Evolutionary conservation across 768 basidiomycete species (phyloP).

Genomic region (Termitomyces sp.): DNA sequence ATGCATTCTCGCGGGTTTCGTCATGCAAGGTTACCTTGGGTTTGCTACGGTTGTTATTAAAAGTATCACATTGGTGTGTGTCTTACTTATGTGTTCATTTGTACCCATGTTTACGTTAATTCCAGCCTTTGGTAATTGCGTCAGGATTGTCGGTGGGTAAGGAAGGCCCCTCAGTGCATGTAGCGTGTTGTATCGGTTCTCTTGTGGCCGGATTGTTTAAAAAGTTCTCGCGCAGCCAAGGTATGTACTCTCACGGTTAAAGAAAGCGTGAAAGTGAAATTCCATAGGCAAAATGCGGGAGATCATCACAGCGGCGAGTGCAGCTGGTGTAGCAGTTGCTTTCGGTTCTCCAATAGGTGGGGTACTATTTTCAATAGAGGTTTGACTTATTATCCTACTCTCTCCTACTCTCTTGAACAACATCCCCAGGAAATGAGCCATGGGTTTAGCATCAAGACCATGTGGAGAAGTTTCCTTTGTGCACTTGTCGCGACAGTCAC

Average conservation of each 20-base stretch:
- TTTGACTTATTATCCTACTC: conserved; percentile 19
- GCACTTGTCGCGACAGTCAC: conserved; percentile 96
- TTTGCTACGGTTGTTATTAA: conserved; percentile 91
- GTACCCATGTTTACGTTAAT: background rate
- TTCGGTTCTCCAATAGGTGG: conserved; percentile 98
- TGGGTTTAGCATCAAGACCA: conserved; percentile 93
- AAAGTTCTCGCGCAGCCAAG: conserved; percentile 82
- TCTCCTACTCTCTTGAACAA: background rate
- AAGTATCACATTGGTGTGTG: conserved; percentile 81
- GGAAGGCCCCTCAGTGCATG: conserved; percentile 97
- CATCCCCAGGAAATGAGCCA: conserved; percentile 90
- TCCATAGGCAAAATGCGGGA: conserved; percentile 74
- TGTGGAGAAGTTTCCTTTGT: conserved; percentile 98
- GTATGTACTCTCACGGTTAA: conserved; percentile 33
- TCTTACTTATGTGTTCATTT: background rate
- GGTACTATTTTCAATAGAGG: conserved; percentile 96
- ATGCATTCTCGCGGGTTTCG: conserved; percentile 93
- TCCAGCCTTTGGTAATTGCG: conserved; percentile 91
- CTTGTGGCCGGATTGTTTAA: conserved; percentile 82
- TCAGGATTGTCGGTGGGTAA: conserved; percentile 97
- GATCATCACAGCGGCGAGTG: conserved; percentile 90
- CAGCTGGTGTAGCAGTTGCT: conserved; percentile 96
- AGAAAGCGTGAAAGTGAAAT: background rate
- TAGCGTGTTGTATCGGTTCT: conserved; percentile 90
- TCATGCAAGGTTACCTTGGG: conserved; percentile 94